Percentiles rank a stretch among this genome's conserved stretches.
Evolutionary conservation across 345 rosid species (phyloP).

Genomic region (Garcia nutans): DNA sequence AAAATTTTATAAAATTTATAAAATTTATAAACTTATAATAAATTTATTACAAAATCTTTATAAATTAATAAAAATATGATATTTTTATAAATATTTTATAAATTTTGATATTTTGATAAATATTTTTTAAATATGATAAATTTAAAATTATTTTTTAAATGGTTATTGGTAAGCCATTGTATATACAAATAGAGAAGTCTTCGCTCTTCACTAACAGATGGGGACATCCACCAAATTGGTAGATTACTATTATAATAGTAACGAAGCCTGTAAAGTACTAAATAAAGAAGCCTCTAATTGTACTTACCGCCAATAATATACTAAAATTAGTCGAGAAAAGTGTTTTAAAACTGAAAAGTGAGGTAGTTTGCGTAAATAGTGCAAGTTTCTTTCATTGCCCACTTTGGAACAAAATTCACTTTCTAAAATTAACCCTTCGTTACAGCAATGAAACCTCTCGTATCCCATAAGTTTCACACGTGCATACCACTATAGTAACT

Average conservation of each 20-base stretch:
- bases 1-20: too few relatives aligned
- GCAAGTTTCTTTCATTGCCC: slow-evolving; percentile 2
- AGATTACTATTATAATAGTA: too few relatives aligned
- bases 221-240: not conserved
- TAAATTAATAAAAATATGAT: too few relatives aligned
- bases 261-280: not conserved
- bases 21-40: too few relatives aligned
- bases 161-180: not conserved
- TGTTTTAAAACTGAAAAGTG: not conserved
- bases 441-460: not conserved
- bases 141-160: too few relatives aligned
- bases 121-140: too few relatives aligned
- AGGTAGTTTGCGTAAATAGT: slow-evolving; percentile 4
- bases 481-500: slow-evolving; percentile 4
- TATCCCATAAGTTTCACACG: not conserved
- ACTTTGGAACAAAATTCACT: not conserved
- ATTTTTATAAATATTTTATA: too few relatives aligned
- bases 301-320: not conserved
- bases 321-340: not conserved
- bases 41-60: too few relatives aligned
- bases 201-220: not conserved
- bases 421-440: not conserved
- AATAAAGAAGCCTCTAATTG: not conserved
- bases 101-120: too few relatives aligned
- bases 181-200: not conserved